Percentiles rank a stretch among this genome's conserved stretches.
phyloP scores from a whole-genome alignment of 805 yeast genomes.

The Pichia pseudocactophila region DNA sequence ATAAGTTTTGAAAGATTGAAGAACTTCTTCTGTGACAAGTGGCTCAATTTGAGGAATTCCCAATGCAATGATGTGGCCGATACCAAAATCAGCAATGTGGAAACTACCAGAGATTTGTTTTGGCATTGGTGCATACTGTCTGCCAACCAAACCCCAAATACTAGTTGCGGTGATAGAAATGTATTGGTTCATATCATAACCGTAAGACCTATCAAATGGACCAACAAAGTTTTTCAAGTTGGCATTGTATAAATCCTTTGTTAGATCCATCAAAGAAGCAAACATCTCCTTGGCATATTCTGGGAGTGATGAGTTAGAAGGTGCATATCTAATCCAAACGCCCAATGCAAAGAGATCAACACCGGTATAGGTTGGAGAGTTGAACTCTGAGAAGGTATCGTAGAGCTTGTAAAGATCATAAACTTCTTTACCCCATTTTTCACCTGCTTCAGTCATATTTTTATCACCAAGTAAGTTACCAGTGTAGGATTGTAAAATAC shows the following conservation, averaged over 20 bases:
- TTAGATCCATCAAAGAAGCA: neutral
- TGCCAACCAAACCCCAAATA: constrained; percentile 2
- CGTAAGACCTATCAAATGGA: constrained; percentile 1
- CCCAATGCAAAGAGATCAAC: constrained; percentile 1
- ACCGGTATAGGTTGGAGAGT: constrained; percentile 1
- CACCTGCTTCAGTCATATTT: neutral
- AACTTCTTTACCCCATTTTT: neutral
- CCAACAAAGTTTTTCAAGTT: constrained; percentile 1
- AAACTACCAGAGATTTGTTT: neutral
- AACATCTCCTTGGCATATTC: neutral
- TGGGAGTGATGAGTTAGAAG: neutral
- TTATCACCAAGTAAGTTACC: neutral
- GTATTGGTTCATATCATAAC: constrained; percentile 2
- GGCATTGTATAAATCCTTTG: neutral
- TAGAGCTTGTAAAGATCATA: neutral
- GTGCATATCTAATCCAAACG: neutral
- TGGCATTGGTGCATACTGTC: constrained; percentile 2
- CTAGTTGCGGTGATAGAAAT: neutral
- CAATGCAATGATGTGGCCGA: too few species aligned
- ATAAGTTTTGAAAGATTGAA: neutral
- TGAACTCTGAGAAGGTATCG: neutral
- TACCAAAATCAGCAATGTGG: neutral
- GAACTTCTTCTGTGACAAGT: neutral
- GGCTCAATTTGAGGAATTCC: too few species aligned
- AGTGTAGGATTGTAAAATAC: neutral